Conservation (phyloP, 371 early-diverging fungal genomes). For the Haplosporangium sp. region DNA sequence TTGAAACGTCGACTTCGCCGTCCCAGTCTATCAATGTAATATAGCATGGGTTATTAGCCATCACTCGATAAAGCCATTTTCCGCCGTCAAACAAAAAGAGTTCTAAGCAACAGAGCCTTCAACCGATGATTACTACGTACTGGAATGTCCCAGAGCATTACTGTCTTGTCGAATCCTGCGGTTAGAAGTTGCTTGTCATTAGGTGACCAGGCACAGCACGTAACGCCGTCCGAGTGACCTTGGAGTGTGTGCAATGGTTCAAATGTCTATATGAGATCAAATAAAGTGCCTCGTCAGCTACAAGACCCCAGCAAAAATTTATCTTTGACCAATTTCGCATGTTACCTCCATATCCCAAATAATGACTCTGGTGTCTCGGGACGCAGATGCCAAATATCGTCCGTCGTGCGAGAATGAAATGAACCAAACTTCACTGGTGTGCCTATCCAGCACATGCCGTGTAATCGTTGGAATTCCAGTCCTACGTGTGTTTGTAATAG, state of each 20-base stretch:
- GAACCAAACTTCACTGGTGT: slow-evolving; percentile 96
- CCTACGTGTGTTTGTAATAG: slow-evolving; percentile 33
- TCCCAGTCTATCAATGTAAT: slow-evolving; percentile 18
- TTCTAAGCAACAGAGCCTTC: background rate
- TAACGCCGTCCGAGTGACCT: slow-evolving; percentile 73
- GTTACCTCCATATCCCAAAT: slow-evolving; percentile 86
- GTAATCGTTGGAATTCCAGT: slow-evolving; percentile 64
- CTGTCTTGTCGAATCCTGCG: slow-evolving; percentile 80
- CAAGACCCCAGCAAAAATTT: background rate
- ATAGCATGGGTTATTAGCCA: background rate
- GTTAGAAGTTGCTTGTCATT: slow-evolving; percentile 81
- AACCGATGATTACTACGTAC: slow-evolving; percentile 55
- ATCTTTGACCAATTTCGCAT: background rate
- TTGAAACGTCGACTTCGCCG: slow-evolving; percentile 28
- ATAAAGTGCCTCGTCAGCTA: background rate
- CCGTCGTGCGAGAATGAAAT: slow-evolving; percentile 91
- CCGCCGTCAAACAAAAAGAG: background rate
- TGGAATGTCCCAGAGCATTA: slow-evolving; percentile 86
- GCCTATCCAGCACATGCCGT: slow-evolving; percentile 76
- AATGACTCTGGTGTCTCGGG: slow-evolving; percentile 86
- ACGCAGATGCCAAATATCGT: slow-evolving; percentile 87
- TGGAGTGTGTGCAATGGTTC: slow-evolving; percentile 59
- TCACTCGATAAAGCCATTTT: background rate
- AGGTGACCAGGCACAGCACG: slow-evolving; percentile 93
- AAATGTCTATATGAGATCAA: slow-evolving; percentile 54